These are phyloP conservation scores for Candida gigantensis DNA, from an alignment of 1,139 yeast species.

Conservation along the genomic window DNA sequence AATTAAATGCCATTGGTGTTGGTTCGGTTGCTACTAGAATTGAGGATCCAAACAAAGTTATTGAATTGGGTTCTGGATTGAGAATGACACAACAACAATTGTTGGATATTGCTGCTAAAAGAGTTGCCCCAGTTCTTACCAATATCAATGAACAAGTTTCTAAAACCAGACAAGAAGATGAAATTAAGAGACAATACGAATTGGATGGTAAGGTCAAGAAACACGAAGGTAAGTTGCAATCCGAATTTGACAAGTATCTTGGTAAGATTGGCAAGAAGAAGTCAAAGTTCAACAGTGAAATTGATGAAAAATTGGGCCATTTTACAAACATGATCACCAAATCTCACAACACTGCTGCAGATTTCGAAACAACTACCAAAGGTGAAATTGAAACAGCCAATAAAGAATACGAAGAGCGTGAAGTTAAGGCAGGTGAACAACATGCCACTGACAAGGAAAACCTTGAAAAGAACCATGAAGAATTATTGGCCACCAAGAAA, in stretches of 20 bases:
- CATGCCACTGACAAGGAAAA: slow-evolving; percentile 50
- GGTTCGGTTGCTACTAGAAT: slow-evolving; percentile 43
- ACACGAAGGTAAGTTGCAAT: slow-evolving; percentile 47
- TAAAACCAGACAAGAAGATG: slow-evolving; percentile 49
- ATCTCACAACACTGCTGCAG: slow-evolving; percentile 34
- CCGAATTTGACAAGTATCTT: slow-evolving; percentile 44
- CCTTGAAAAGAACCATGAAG: slow-evolving; percentile 45
- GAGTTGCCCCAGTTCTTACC: slow-evolving; percentile 57
- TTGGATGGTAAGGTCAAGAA: slow-evolving; percentile 38
- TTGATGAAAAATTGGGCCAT: slow-evolving; percentile 36
- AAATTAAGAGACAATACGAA: slow-evolving; percentile 43
- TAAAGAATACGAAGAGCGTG: slow-evolving; percentile 47
- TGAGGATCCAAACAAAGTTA: slow-evolving; percentile 51
- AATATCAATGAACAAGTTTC: slow-evolving; percentile 53
- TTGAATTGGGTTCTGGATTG: slow-evolving; percentile 58
- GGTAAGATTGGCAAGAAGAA: slow-evolving; percentile 42
- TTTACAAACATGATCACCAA: slow-evolving; percentile 31
- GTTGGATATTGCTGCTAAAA: slow-evolving; percentile 54
- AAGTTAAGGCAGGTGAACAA: slow-evolving; percentile 46
- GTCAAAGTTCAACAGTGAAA: slow-evolving; percentile 41
- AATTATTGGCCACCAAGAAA: slow-evolving; percentile 48
- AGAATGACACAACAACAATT: slow-evolving; percentile 56
- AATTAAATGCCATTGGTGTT: slow-evolving; percentile 50
- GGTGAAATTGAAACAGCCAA: slow-evolving; percentile 49
- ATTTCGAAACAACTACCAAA: slow-evolving; percentile 40